Conservation (phyloP, 345 rosid genomes). For the Pistacia vera region DNA sequence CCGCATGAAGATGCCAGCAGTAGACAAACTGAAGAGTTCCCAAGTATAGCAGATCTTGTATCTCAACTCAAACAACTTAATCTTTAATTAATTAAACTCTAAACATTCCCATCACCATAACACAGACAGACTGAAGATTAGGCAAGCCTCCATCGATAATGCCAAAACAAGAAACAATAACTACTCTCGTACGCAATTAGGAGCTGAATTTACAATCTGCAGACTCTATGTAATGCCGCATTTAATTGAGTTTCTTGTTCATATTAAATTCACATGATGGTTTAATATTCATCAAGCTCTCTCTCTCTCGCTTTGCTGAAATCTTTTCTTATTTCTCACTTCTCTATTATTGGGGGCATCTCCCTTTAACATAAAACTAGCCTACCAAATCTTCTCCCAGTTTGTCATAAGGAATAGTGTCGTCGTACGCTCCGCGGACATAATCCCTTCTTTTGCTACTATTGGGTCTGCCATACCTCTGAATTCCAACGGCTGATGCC, state of each 20-base stretch:
- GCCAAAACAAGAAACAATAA: conserved; percentile 3
- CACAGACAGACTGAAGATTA: conserved; percentile 2
- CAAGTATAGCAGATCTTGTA: too few species aligned
- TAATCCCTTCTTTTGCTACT: too few species aligned
- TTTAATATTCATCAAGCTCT: not conserved
- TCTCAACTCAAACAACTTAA: too few species aligned
- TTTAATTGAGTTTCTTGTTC: too few species aligned
- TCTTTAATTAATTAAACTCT: not conserved
- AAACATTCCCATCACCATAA: conserved; percentile 3
- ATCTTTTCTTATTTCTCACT: too few species aligned
- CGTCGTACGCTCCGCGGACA: too few species aligned
- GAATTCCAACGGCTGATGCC: too few species aligned
- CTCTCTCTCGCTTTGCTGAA: not conserved
- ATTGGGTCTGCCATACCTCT: too few species aligned
- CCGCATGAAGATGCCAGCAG: not conserved
- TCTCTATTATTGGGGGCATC: too few species aligned
- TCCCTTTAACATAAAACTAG: too few species aligned
- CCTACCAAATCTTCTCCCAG: too few species aligned
- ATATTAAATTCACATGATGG: conserved; percentile 19
- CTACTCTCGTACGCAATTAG: not conserved
- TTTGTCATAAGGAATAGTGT: too few species aligned
- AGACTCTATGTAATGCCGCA: not conserved
- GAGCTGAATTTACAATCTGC: not conserved
- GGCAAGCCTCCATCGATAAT: conserved; percentile 6
- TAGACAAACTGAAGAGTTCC: not conserved